A percentile compares a stretch with the other conserved stretches of the same genome.
These are phyloP conservation scores for Gaertneriomyces sp. DNA, from an alignment of 192 early-diverging fungal species.

Conservation along the genomic window DNA sequence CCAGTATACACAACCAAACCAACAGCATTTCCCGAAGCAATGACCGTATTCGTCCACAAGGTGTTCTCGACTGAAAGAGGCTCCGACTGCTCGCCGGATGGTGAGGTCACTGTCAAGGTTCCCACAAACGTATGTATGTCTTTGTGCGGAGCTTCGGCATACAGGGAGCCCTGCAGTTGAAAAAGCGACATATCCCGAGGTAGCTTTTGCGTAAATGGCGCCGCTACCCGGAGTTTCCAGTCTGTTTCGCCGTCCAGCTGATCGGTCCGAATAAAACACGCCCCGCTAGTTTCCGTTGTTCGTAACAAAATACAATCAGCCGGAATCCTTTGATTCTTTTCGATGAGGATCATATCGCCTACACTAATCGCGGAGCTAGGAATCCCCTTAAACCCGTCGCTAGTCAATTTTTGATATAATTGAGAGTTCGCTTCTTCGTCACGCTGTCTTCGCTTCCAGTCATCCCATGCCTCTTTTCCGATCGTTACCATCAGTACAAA, in stretches of 20 bases:
- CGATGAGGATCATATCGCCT: constrained; percentile 79
- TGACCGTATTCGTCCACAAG: constrained; percentile 91
- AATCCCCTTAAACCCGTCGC: constrained; percentile 53
- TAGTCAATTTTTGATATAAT: constrained; percentile 62
- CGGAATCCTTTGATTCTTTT: constrained; percentile 86
- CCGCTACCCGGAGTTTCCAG: constrained; percentile 90
- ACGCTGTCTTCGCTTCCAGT: constrained; percentile 72
- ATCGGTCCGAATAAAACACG: constrained; percentile 94
- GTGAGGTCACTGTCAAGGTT: constrained; percentile 31
- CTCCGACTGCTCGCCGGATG: constrained; percentile 42
- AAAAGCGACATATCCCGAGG: constrained; percentile 58
- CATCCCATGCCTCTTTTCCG: constrained; percentile 88
- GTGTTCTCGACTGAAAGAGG: constrained; percentile 85
- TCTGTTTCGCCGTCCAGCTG: constrained; percentile 98
- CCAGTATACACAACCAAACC: constrained; percentile 91
- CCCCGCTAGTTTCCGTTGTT: constrained; percentile 76
- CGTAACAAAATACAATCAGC: constrained; percentile 86
- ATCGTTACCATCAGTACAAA: constrained; percentile 90
- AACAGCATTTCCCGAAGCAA: constrained; percentile 85
- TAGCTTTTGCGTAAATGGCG: constrained; percentile 75
- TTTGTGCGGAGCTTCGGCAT: constrained; percentile 88
- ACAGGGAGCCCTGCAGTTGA: constrained; percentile 64
- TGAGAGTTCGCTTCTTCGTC: constrained; percentile 91
- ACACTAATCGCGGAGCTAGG: constrained; percentile 83
- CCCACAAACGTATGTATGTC: constrained; percentile 92